Evolutionary conservation across 2,329 filamentous ascomycete species (phyloP).

Genomic region (Acrocalymma vagum): DNA sequence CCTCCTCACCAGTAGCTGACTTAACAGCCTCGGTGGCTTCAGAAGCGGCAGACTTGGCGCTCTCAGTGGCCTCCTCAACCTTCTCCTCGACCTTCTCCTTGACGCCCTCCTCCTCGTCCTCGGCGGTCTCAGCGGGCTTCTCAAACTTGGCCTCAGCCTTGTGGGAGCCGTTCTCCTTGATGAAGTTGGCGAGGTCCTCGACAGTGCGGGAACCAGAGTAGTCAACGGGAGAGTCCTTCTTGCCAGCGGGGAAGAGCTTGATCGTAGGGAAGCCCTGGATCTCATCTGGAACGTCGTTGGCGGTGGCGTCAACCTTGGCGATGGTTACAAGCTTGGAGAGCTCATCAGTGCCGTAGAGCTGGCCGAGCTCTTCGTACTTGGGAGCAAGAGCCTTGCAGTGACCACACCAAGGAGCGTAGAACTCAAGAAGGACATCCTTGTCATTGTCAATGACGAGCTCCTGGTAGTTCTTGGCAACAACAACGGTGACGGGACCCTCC

Average conservation of each 20-base stretch:
- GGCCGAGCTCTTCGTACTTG: conserved; percentile 72
- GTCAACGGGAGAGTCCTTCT: conserved; percentile 83
- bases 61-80: conserved; percentile 47
- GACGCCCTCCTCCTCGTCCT: conserved; percentile 55
- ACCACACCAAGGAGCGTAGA: conserved; percentile 89
- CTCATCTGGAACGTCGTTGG: conserved; percentile 96
- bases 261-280: conserved; percentile 98
- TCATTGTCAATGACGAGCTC: conserved; percentile 89
- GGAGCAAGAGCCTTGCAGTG: conserved; percentile 75
- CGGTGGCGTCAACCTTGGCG: conserved; percentile 94
- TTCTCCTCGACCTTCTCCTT: conserved; percentile 56
- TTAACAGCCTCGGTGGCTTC: conserved; percentile 46
- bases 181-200: conserved; percentile 90
- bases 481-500: conserved; percentile 84
- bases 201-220: conserved; percentile 89
- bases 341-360: conserved; percentile 62
- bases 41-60: conserved; percentile 46
- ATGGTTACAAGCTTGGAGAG: conserved; percentile 68
- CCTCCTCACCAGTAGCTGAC: conserved; percentile 43
- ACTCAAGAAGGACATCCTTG: conserved; percentile 98
- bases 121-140: conserved; percentile 64
- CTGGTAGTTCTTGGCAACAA: conserved; percentile 95
- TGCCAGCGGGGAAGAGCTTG: conserved; percentile 93
- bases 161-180: conserved; percentile 95
- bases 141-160: conserved; percentile 73